A percentile compares a stretch with the other conserved stretches of the same genome.
phyloP scores from a whole-genome alignment of 768 basidiomycete species.

The Filobasidium floriforme region DNA sequence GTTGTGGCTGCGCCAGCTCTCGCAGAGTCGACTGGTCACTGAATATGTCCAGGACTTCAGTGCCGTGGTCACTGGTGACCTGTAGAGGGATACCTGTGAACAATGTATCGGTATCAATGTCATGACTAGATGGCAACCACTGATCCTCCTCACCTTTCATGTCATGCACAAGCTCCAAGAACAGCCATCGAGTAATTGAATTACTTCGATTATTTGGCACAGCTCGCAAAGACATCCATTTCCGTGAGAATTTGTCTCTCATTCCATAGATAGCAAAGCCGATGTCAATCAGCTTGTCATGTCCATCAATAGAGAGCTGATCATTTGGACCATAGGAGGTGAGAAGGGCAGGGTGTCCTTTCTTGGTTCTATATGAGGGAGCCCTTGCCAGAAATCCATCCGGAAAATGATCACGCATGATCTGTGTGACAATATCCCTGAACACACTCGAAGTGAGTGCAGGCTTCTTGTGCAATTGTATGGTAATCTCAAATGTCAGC shows the following conservation, averaged over 20 bases:
- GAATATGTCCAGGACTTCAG: slow-evolving; percentile 2
- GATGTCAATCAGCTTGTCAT: not conserved
- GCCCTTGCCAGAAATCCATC: not conserved
- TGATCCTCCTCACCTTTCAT: not conserved
- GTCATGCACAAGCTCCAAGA: not conserved
- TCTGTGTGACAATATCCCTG: not conserved
- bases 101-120: not conserved
- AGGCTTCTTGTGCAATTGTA: not conserved
- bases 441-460: not conserved
- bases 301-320: slow-evolving; percentile 1
- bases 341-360: not conserved
- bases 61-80: slow-evolving; percentile 3
- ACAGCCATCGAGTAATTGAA: not conserved
- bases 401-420: not conserved
- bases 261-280: slow-evolving; percentile 4
- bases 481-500: not conserved
- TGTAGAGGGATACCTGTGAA: not conserved
- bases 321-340: slow-evolving; percentile 3
- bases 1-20: not conserved
- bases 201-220: not conserved
- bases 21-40: not conserved
- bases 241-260: not conserved
- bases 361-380: not conserved
- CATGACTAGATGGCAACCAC: not conserved
- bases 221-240: not conserved